Conservation (phyloP, 1,139 yeast genomes). For the Lodderomyces margitis region DNA sequence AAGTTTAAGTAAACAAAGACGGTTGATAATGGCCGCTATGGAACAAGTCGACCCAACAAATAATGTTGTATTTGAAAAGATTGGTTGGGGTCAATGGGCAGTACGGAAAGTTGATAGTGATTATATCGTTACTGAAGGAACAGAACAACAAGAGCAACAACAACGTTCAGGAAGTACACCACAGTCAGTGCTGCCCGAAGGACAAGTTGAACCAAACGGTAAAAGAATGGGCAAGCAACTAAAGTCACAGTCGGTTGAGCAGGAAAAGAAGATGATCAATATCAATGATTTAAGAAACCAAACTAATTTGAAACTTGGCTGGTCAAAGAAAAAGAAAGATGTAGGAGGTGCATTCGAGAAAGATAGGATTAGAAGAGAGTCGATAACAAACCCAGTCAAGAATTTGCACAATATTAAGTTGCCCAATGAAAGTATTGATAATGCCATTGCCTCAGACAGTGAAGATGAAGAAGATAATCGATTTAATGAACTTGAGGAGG, state of each 20-base stretch:
- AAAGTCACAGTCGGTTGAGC: not conserved
- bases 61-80: conserved; percentile 77
- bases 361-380: conserved; percentile 41
- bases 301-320: conserved; percentile 40
- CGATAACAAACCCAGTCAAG: conserved; percentile 48
- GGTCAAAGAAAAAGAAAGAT: conserved; percentile 39
- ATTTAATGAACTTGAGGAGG: conserved; percentile 16
- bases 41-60: conserved; percentile 62
- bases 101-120: conserved; percentile 58
- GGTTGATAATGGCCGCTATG: conserved; percentile 85
- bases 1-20: conserved; percentile 83
- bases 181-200: conserved; percentile 2
- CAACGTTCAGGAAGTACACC: not conserved
- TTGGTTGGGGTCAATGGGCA: conserved; percentile 99
- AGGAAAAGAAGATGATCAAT: conserved; percentile 35
- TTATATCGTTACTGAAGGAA: conserved; percentile 48
- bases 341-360: not conserved
- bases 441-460: conserved; percentile 42
- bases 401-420: conserved; percentile 48
- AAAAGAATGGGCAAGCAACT: conserved; percentile 16
- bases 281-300: conserved; percentile 41
- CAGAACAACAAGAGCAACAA: conserved; percentile 19
- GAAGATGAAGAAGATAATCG: conserved; percentile 34
- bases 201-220: conserved; percentile 15
- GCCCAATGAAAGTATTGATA: conserved; percentile 35